A percentile compares a stretch with the other conserved stretches of the same genome.
phyloP scores from a whole-genome alignment of 2,329 filamentous ascomycete species.

The Balansia obtecta region DNA sequence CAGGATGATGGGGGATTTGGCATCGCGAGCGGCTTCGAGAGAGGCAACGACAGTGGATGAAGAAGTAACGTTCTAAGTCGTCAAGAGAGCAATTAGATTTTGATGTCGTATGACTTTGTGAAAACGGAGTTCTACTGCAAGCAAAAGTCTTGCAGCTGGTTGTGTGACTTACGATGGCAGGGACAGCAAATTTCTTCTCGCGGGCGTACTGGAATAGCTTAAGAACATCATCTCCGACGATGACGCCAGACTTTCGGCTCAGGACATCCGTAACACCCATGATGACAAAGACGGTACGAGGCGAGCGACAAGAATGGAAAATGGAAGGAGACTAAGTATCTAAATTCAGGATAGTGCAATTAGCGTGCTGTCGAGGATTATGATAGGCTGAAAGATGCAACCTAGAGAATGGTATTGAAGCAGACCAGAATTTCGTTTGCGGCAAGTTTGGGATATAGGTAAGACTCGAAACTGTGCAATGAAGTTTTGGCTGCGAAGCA shows the following conservation, averaged over 20 bases:
- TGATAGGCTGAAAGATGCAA: not conserved
- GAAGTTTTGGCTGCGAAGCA: not conserved
- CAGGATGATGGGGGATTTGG: constrained; percentile 83
- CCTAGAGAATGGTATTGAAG: not conserved
- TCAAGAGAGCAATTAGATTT: not conserved
- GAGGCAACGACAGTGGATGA: constrained; percentile 66
- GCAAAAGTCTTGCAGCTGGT: not conserved
- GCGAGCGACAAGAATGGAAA: not conserved
- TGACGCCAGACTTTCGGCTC: constrained; percentile 40
- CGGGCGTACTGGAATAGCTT: constrained; percentile 81
- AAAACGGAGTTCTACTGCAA: constrained; percentile 1
- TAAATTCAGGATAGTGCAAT: not conserved
- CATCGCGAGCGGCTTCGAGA: constrained; percentile 89
- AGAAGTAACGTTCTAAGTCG: constrained; percentile 69
- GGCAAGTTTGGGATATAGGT: not conserved
- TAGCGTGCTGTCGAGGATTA: not conserved
- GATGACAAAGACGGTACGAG: constrained; percentile 4
- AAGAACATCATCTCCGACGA: constrained; percentile 41
- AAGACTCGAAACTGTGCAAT: not conserved
- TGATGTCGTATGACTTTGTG: not conserved
- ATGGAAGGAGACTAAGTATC: not conserved
- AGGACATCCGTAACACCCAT: constrained; percentile 30
- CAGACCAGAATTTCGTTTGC: not conserved
- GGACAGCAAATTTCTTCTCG: constrained; percentile 79
- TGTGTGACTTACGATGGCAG: constrained; percentile 45